Base-by-base conservation (phyloP, 2,329 filamentous ascomycete genomes). In the Basipetospora chlamydospora region DNA sequence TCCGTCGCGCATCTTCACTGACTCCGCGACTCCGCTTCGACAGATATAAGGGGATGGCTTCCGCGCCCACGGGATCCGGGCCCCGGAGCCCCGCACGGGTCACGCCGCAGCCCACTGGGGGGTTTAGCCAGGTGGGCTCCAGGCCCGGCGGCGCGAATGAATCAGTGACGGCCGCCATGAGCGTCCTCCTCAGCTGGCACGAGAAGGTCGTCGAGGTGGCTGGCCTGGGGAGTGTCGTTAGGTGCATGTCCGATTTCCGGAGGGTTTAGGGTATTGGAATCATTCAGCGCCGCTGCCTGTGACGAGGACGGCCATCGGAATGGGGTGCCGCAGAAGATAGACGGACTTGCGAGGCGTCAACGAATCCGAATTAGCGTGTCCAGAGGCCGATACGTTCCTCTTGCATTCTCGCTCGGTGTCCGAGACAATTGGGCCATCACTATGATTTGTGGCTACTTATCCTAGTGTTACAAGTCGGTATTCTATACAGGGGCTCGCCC, bases 141-240 rank as follows among this genome's bases (percentile, higher is more conserved):
- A 59, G 74, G 37, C 66, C 72, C 6, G 66, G 63, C 18, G 62
- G 50, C 7, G 53, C 63, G 26, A 71, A 64, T 52, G 74, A 79
- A 52, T 80, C 83, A 32, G 78, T 84, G 43, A 82, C 84, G 25
- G 79, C 86, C 39, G 81, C 80, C 37, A 96, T 96, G 90, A 96
- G 90, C 54, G 90, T 98, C 35, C 58, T 98, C 54, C 65, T 98
- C 46, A 95, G 86, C 60, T 98, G 90, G 90, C 90, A 98, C 55
- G 90, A 98, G 67, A 98, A 95, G 71, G 73, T 95, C 43, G 85
- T 96, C 4, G 90, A 98, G 51, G 77, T 95, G 51, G 84, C 86
- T 26, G 90, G 90, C 17, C 67, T 86, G 46, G 90, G 90, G 30
- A 85, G 82, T 57, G 90, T 98, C 59, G 83, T 86, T 43, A 75